These are phyloP conservation scores for Talaromyces sp. DNA, from an alignment of 2,329 filamentous ascomycete species.

Conservation along the genomic window DNA sequence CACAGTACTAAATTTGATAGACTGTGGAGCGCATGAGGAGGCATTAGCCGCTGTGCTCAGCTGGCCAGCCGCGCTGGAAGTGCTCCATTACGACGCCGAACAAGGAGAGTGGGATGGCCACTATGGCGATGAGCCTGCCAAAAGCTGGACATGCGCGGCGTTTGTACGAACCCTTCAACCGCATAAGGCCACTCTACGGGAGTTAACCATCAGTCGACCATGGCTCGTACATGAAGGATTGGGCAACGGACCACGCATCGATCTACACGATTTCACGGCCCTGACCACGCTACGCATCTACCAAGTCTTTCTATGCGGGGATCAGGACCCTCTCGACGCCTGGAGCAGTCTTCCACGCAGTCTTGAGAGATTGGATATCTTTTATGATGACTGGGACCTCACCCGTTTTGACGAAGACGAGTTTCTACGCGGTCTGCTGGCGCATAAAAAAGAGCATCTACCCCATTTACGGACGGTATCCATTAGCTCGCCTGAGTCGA, in stretches of 20 bases:
- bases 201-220: slow-evolving; percentile 10
- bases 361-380: slow-evolving; percentile 6
- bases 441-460: slow-evolving; percentile 5
- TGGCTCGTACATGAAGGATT: slow-evolving; percentile 5
- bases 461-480: slow-evolving; percentile 3
- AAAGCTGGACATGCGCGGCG: slow-evolving; percentile 8
- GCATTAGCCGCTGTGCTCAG: slow-evolving; percentile 19
- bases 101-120: slow-evolving; percentile 18
- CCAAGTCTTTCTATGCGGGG: slow-evolving; percentile 12
- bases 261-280: slow-evolving; percentile 8
- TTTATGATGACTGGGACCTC: slow-evolving; percentile 3
- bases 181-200: slow-evolving; percentile 7
- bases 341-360: slow-evolving; percentile 7
- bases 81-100: slow-evolving; percentile 20
- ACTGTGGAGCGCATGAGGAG: slow-evolving; percentile 20
- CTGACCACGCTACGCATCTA: slow-evolving; percentile 11
- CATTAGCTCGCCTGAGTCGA: slow-evolving; percentile 3
- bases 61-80: slow-evolving; percentile 20
- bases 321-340: slow-evolving; percentile 1
- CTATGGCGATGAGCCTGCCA: slow-evolving; percentile 8
- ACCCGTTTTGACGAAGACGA: slow-evolving; percentile 8
- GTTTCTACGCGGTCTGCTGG: slow-evolving; percentile 7
- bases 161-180: slow-evolving; percentile 9
- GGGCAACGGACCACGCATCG: slow-evolving; percentile 6
- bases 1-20: slow-evolving; percentile 15